A percentile compares a stretch with the other conserved stretches of the same genome.
Conservation (phyloP, 192 early-diverging fungal species). For the Podila horticola region DNA sequence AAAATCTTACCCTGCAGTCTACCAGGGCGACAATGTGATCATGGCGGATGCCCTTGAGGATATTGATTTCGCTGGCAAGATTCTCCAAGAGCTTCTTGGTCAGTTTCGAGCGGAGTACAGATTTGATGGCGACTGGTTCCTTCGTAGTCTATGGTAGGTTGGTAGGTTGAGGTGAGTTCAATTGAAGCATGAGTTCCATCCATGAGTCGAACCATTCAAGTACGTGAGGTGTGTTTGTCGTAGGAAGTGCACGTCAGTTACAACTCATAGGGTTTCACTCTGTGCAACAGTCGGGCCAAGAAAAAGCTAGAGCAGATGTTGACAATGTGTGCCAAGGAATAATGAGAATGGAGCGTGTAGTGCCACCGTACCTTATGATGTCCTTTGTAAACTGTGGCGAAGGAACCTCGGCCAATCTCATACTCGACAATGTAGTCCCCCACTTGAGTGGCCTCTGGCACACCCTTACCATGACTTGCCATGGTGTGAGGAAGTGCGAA, state of each 20-base stretch:
- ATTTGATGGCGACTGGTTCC: slow-evolving; percentile 88
- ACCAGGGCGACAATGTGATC: slow-evolving; percentile 88
- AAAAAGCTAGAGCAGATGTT: no score
- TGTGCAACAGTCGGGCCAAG: no score
- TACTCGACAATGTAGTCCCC: slow-evolving; percentile 82
- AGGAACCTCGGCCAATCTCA: slow-evolving; percentile 95
- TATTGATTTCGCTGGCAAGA: slow-evolving; percentile 95
- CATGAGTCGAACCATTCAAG: no score
- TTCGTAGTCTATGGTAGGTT: slow-evolving; percentile 57
- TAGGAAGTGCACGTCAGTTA: no score
- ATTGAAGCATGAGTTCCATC: no score
- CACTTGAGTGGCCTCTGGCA: slow-evolving; percentile 53
- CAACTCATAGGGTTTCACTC: no score
- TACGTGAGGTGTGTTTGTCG: no score
- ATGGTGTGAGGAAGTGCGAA: slow-evolving; percentile 10
- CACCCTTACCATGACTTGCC: slow-evolving; percentile 23
- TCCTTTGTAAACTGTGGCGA: slow-evolving; percentile 93
- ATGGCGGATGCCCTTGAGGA: slow-evolving; percentile 88
- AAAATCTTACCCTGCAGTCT: slow-evolving; percentile 81
- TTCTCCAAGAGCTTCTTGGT: slow-evolving; percentile 93
- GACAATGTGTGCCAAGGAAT: neutral
- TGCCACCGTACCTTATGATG: slow-evolving; percentile 68
- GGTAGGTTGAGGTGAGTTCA: no score
- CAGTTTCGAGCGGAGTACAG: slow-evolving; percentile 87
- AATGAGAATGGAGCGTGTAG: neutral